These are phyloP conservation scores for Rhododendron williamsianum DNA, from an alignment of 148 eudicot species.

Conservation along the genomic window DNA sequence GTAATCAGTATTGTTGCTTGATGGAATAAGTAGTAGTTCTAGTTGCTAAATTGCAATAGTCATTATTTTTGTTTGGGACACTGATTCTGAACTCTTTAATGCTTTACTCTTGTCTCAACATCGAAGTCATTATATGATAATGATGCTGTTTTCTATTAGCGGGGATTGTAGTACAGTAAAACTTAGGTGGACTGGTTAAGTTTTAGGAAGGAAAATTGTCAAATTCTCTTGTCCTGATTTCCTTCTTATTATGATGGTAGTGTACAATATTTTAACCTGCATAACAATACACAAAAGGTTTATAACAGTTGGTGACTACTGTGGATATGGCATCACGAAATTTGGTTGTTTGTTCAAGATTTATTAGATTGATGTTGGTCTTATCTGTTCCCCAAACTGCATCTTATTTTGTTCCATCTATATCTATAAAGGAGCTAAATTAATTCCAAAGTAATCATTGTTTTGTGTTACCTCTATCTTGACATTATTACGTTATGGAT, in stretches of 20 bases:
- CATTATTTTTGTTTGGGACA: background rate
- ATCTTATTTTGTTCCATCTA: background rate
- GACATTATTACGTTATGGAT: background rate
- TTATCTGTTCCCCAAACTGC: background rate
- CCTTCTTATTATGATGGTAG: background rate
- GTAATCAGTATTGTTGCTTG: background rate
- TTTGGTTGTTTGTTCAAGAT: background rate
- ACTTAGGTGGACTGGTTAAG: background rate
- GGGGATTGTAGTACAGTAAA: background rate
- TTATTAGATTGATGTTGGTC: background rate
- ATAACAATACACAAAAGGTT: background rate
- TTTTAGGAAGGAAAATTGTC: background rate
- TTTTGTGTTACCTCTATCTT: background rate
- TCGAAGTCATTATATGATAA: background rate
- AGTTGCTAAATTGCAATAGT: slow-evolving; percentile 6
- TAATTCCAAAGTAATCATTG: background rate
- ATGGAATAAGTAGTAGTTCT: background rate
- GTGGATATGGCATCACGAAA: background rate
- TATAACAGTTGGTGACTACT: background rate
- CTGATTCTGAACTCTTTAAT: background rate
- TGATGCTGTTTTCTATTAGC: background rate
- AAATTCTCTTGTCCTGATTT: background rate
- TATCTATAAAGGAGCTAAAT: background rate
- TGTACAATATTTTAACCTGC: background rate
- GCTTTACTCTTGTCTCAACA: background rate